phyloP scores from a whole-genome alignment of 257 asterid species.

The Solanum piurae region DNA sequence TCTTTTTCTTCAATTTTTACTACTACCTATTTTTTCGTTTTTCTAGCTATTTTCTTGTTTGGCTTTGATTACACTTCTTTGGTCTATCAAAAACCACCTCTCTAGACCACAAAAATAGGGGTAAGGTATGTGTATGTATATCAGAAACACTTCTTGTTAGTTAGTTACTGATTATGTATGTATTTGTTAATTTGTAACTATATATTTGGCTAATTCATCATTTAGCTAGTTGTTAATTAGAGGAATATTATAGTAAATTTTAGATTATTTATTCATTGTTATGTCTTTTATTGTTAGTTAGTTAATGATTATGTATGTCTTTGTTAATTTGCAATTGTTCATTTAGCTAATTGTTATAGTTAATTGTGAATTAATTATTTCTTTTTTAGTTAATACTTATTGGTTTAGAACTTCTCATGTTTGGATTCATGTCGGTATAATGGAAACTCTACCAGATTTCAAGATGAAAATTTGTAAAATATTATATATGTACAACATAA shows the following conservation, averaged over 20 bases:
- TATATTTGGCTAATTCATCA: neutral
- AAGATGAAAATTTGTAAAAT: neutral
- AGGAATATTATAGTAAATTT: neutral
- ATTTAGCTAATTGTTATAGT: neutral
- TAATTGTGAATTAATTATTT: neutral
- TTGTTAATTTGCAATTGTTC: neutral
- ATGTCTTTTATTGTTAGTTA: neutral
- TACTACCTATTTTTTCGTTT: neutral
- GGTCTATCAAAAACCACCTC: neutral
- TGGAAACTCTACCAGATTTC: neutral
- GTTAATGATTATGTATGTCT: neutral
- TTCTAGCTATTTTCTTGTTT: neutral
- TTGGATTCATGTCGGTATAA: neutral
- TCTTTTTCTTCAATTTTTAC: neutral
- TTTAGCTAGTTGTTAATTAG: neutral
- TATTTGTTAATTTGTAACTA: too few relatives aligned
- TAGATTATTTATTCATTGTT: neutral
- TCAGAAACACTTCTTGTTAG: neutral
- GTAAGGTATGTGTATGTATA: neutral
- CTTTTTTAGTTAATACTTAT: neutral
- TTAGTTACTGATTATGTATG: neutral
- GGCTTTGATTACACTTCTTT: neutral
- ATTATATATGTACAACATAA: neutral
- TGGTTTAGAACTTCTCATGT: neutral
- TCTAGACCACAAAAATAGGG: neutral